Evolutionary conservation across 2,329 filamentous ascomycete species (phyloP).

Genomic region (Macrophomina tecta): DNA sequence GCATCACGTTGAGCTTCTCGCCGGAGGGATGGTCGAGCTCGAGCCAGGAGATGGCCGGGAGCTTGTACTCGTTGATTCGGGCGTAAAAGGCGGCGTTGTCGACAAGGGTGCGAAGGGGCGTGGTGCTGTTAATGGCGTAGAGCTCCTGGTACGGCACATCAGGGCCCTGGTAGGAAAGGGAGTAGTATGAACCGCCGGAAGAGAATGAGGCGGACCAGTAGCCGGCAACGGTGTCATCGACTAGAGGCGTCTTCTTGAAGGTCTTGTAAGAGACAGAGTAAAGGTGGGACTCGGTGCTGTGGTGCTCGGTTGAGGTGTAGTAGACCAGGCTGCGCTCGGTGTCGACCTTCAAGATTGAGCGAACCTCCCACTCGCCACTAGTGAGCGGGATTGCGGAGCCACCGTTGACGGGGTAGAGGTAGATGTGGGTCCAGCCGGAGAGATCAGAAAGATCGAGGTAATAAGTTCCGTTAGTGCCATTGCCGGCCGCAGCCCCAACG

Average conservation of each 20-base stretch:
- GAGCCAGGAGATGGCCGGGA: constrained; percentile 69
- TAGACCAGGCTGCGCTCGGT: constrained; percentile 63
- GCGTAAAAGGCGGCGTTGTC: constrained; percentile 64
- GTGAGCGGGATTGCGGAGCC: constrained; percentile 65
- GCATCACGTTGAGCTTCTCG: constrained; percentile 67
- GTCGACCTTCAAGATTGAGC: constrained; percentile 65
- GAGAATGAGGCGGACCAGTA: constrained; percentile 72
- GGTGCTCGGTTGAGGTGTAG: constrained; percentile 68
- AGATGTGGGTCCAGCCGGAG: constrained; percentile 70
- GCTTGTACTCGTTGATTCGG: constrained; percentile 63
- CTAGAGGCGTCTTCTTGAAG: constrained; percentile 62
- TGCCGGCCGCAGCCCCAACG: constrained; percentile 54
- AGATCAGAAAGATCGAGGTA: constrained; percentile 72
- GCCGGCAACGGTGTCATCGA: constrained; percentile 64
- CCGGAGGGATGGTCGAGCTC: constrained; percentile 68
- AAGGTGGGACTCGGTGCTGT: constrained; percentile 71
- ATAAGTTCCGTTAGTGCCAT: constrained; percentile 51
- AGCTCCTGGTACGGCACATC: constrained; percentile 74
- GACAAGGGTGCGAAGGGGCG: constrained; percentile 63
- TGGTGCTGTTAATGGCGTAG: constrained; percentile 61
- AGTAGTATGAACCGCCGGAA: constrained; percentile 66
- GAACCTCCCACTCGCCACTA: constrained; percentile 70
- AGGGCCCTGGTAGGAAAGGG: constrained; percentile 69
- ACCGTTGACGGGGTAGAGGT: constrained; percentile 65
- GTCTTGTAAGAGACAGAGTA: constrained; percentile 69